Conservation (phyloP, 208 protist species). For the Endotrypanum monterogeii region DNA sequence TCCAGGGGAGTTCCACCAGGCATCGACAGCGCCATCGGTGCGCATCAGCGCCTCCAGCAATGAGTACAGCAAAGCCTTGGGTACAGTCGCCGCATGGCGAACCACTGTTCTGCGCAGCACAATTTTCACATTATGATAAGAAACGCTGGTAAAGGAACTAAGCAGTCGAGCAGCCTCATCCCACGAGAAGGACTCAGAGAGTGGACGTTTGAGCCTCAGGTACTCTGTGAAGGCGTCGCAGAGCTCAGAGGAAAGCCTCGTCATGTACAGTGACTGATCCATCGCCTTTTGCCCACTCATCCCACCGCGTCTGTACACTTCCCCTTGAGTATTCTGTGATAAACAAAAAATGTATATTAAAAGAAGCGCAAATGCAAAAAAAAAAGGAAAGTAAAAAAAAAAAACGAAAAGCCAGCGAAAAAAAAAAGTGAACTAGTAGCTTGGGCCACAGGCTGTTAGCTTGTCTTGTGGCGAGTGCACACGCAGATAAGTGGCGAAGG, state of each 20-base stretch:
- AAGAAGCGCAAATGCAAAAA: background rate
- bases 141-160: constrained; percentile 10
- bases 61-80: background rate
- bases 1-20: constrained; percentile 17
- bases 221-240: background rate
- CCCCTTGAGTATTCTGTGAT: background rate
- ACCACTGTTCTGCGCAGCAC: background rate
- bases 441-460: too few relatives aligned
- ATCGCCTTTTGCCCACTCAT: background rate
- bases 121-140: background rate
- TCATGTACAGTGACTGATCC: background rate
- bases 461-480: too few relatives aligned
- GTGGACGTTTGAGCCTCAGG: background rate
- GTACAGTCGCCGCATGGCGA: background rate
- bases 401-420: background rate
- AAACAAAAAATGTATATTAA: background rate
- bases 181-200: background rate
- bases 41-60: constrained; percentile 3
- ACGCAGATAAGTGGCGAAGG: background rate
- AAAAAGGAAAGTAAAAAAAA: background rate
- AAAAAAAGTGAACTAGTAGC: background rate
- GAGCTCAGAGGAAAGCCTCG: constrained; percentile 4
- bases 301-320: background rate
- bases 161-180: constrained; percentile 3
- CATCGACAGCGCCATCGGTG: background rate